phyloP scores from a whole-genome alignment of 306 rosid genomes.

The Senna siamea region DNA sequence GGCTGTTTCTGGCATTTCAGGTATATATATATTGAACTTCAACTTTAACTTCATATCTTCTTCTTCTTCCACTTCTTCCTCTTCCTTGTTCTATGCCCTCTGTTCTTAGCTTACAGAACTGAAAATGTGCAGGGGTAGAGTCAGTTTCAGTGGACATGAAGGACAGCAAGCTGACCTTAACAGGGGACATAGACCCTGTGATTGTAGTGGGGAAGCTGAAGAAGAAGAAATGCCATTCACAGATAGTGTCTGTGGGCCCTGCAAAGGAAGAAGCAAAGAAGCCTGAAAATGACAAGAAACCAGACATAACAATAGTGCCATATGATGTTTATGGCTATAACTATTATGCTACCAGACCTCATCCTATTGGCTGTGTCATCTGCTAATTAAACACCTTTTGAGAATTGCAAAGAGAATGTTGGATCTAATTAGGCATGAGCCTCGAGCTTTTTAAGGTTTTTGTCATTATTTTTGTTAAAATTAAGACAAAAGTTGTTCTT shows the following conservation, averaged over 20 bases:
- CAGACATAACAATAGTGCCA: not conserved
- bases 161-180: constrained; percentile 55
- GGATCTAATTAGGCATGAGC: too few species aligned
- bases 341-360: constrained; percentile 13
- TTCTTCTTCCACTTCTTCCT: too few species aligned
- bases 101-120: not conserved
- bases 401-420: not conserved
- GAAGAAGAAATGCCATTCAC: constrained; percentile 34
- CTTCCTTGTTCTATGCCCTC: too few species aligned
- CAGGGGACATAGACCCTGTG: constrained; percentile 56
- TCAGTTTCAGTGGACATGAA: constrained; percentile 54
- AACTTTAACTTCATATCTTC: not conserved
- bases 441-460: too few species aligned
- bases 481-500: too few species aligned
- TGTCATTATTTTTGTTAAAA: too few species aligned
- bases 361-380: constrained; percentile 58
- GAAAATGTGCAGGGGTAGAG: constrained; percentile 46
- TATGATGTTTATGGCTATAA: not conserved
- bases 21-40: constrained; percentile 31
- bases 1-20: constrained; percentile 56
- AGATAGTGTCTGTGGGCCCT: constrained; percentile 52
- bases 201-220: constrained; percentile 45
- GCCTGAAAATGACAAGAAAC: constrained; percentile 11
- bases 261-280: constrained; percentile 43
- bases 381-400: constrained; percentile 34